These are phyloP conservation scores for Colletotrichum simmondsii DNA, from an alignment of 2,329 filamentous ascomycete genomes.

Conservation along the genomic window DNA sequence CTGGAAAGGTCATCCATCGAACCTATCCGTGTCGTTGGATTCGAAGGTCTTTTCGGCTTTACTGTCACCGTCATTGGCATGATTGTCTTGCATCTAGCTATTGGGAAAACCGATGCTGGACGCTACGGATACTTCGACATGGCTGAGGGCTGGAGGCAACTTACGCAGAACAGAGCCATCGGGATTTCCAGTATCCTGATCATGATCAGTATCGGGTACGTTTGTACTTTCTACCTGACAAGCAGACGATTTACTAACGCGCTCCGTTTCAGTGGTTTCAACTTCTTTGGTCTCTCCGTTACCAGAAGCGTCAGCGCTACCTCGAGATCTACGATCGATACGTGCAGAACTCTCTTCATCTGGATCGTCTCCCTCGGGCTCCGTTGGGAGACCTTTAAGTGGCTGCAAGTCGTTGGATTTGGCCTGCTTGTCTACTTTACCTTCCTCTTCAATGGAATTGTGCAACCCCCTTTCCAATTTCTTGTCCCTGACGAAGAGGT, in stretches of 20 bases:
- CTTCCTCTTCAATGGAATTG: constrained; percentile 94
- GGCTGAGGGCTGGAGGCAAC: constrained; percentile 83
- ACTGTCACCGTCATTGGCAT: constrained; percentile 81
- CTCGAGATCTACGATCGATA: constrained; percentile 95
- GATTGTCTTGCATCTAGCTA: constrained; percentile 79
- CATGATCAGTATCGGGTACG: constrained; percentile 97
- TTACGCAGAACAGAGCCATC: constrained; percentile 77
- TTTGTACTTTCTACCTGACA: not conserved
- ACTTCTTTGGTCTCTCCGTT: constrained; percentile 97
- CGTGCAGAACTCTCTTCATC: constrained; percentile 96
- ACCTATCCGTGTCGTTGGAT: constrained; percentile 91
- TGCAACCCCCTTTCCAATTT: constrained; percentile 81
- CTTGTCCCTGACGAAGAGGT: constrained; percentile 67
- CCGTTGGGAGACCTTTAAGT: constrained; percentile 98
- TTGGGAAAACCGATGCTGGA: constrained; percentile 81
- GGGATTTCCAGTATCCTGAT: constrained; percentile 85
- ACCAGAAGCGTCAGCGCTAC: constrained; percentile 92
- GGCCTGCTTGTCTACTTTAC: constrained; percentile 93
- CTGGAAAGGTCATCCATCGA: constrained; percentile 74
- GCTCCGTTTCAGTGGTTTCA: constrained; percentile 79
- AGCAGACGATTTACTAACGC: constrained; percentile 28
- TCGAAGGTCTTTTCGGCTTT: constrained; percentile 96
- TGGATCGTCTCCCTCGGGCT: constrained; percentile 94
- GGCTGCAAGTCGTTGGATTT: constrained; percentile 92
- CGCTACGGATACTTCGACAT: constrained; percentile 90